Evolutionary conservation across 768 basidiomycete genomes (phyloP), one percentile per base, ranked within the genome.

Genomic region (Boletus rubescentipes): DNA sequence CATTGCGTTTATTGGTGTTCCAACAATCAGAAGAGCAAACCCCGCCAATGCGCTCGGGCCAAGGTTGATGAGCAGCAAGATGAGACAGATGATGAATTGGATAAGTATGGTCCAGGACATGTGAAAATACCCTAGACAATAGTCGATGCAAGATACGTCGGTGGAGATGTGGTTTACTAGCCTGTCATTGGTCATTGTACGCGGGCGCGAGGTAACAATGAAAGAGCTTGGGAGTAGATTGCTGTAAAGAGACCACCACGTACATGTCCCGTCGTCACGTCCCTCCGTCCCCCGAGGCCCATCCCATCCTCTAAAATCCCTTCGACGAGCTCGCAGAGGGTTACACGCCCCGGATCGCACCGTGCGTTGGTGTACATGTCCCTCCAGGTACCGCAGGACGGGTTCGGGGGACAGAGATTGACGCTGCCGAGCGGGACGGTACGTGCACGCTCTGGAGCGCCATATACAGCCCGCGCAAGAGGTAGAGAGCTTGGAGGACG

Each of bases 111-210:
- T 74, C 86, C 88, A 91, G 35, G 79, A 77, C 80, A 93, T 86
- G 60, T 91, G 89, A 69, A 91, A 88, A 73, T 86, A 89, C 18
- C 85, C 77, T 61, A 82, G 77, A 62, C 87, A 88, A 61, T 93
- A 97, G 66, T 98, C 93, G 65, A 98, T 90, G 20, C 94, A 82
- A 30, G 89, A 93, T 20, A 95, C 85, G 66, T 94, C 93, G 1
- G 90, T 92, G 6, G 91, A 93, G 55, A 98, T 95, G 72, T 96
- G 93, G 60, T 93, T 95, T 58, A 97, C 87, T 10, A 97, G 80
- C 66, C 89, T 89, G 20, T 93, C 95, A 63, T 92, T 97, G 2
- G 90, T 84, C 39, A 95, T 79, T 82, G 85, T 2, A 85, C 84
- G 8, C 95, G 82, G 8, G 92, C 84, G 38, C 91, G 86, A 16